Percentiles rank a stretch among this genome's conserved stretches.
phyloP scores from a whole-genome alignment of 1,139 yeast genomes.

The Protomyces gravidus region DNA sequence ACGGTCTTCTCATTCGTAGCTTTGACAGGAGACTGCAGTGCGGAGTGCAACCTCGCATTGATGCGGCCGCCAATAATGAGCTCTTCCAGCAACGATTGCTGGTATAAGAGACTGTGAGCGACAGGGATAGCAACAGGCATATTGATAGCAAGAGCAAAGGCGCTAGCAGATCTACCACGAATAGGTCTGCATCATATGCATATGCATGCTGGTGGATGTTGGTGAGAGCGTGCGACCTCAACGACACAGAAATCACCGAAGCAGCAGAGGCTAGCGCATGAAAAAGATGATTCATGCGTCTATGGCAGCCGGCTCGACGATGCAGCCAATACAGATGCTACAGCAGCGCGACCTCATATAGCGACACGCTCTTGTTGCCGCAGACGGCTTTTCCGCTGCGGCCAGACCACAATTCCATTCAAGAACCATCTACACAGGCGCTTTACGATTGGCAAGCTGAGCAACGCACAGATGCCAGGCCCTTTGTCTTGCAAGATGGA shows the following conservation, averaged over 20 bases:
- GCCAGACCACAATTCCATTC: conserved; percentile 9
- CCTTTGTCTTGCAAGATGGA: conserved; percentile 82
- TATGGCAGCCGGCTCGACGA: background rate
- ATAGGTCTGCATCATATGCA: no score
- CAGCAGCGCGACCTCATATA: background rate
- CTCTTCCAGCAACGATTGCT: no score
- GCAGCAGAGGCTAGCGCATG: no score
- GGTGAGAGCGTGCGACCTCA: background rate
- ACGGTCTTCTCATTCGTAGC: no score
- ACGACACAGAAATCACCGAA: background rate
- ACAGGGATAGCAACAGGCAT: no score
- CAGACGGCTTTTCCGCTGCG: conserved; percentile 20
- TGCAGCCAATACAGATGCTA: background rate
- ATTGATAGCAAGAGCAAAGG: no score
- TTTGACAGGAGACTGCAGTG: no score
- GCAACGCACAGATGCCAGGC: background rate
- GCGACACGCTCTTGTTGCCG: conserved; percentile 16
- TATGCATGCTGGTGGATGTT: background rate
- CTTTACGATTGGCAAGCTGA: conserved; percentile 19
- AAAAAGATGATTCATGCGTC: background rate
- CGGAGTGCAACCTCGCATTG: no score
- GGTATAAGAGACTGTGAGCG: no score
- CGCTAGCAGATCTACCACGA: no score
- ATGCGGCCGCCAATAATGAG: no score
- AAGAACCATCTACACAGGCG: background rate